A percentile compares a stretch with the other conserved stretches of the same genome.
Conservation (phyloP, 495 filamentous ascomycete genomes). For the Stereocaulon alpinum region DNA sequence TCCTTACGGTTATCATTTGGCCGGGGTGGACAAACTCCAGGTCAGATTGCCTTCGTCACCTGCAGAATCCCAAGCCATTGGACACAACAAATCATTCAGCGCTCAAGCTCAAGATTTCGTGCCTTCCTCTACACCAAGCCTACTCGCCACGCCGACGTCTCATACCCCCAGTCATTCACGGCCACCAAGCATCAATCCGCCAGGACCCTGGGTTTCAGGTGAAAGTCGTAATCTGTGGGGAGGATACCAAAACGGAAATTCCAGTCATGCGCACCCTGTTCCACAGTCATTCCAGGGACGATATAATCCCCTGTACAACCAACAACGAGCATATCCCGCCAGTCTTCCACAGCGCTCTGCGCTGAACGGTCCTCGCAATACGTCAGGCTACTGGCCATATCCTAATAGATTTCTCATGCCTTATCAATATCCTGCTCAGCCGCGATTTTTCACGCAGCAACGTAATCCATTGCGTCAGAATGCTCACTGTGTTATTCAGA, state of each 20-base stretch:
- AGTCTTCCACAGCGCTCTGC: too few relatives aligned
- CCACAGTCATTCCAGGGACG: too few relatives aligned
- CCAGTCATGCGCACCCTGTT: too few relatives aligned
- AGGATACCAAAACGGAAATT: too few relatives aligned
- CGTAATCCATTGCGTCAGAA: not conserved
- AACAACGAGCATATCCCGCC: too few relatives aligned
- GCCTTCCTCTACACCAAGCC: not conserved
- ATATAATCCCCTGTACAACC: too few relatives aligned
- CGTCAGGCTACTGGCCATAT: not conserved
- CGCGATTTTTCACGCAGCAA: not conserved
- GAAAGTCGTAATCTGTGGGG: too few relatives aligned
- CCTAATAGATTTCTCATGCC: not conserved
- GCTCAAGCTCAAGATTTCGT: not conserved
- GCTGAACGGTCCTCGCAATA: too few relatives aligned
- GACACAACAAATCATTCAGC: constrained; percentile 1
- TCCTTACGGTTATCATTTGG: too few relatives aligned
- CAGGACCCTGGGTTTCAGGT: too few relatives aligned
- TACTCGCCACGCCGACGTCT: not conserved
- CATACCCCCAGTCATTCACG: not conserved
- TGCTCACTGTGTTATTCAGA: constrained; percentile 10
- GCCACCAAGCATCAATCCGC: not conserved
- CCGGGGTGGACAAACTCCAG: not conserved
- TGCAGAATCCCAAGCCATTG: not conserved
- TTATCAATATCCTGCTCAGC: not conserved
- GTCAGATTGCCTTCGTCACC: not conserved